These are phyloP conservation scores for Chernovozyma aurita DNA, from an alignment of 1,139 yeast genomes.

Conservation along the genomic window DNA sequence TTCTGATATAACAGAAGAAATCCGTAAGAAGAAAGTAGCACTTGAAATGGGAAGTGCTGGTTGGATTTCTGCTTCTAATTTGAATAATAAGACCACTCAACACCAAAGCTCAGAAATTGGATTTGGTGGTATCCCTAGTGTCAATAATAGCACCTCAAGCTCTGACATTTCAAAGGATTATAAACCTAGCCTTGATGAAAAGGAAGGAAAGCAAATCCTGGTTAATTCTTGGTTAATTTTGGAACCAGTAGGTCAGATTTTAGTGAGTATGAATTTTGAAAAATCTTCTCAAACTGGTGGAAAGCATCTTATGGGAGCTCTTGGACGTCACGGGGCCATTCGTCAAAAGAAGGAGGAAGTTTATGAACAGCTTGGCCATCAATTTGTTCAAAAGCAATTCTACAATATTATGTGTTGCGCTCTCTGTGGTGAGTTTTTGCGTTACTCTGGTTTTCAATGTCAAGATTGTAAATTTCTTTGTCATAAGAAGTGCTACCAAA, in stretches of 20 bases:
- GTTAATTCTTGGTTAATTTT: slow-evolving; percentile 86
- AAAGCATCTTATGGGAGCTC: slow-evolving; percentile 60
- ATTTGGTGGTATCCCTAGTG: slow-evolving; percentile 80
- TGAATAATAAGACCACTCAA: slow-evolving; percentile 25
- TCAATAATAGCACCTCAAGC: slow-evolving; percentile 38
- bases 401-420: slow-evolving; percentile 97
- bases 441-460: slow-evolving; percentile 94
- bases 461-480: slow-evolving; percentile 93
- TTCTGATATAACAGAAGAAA: slow-evolving; percentile 88
- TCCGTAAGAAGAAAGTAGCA: slow-evolving; percentile 84
- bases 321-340: slow-evolving; percentile 98
- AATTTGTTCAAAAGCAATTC: slow-evolving; percentile 91
- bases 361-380: slow-evolving; percentile 94
- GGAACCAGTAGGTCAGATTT: slow-evolving; percentile 91
- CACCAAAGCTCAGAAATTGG: slow-evolving; percentile 58
- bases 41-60: slow-evolving; percentile 69
- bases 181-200: background rate
- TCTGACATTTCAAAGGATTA: slow-evolving; percentile 1
- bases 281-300: slow-evolving; percentile 51
- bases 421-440: slow-evolving; percentile 88
- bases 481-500: slow-evolving; percentile 90
- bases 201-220: slow-evolving; percentile 24
- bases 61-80: slow-evolving; percentile 80
- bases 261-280: slow-evolving; percentile 73
- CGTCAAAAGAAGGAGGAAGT: slow-evolving; percentile 93